A percentile compares a stretch with the other conserved stretches of the same genome.
These are phyloP conservation scores for Rhynchosporium secalis DNA, from an alignment of 2,329 filamentous ascomycete species.

Conservation along the genomic window DNA sequence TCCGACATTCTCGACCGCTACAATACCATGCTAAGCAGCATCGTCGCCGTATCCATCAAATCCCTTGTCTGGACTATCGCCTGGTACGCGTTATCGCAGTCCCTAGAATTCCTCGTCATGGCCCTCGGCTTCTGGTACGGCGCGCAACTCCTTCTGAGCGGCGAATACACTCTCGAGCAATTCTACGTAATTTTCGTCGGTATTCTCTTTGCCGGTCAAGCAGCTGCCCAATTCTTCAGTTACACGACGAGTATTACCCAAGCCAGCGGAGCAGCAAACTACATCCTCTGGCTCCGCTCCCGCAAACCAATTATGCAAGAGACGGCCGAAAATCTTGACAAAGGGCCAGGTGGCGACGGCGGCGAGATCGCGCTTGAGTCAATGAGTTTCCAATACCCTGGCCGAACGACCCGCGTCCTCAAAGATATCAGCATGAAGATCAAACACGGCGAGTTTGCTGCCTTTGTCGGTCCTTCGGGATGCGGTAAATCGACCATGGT, in stretches of 20 bases:
- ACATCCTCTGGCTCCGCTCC: constrained; percentile 44
- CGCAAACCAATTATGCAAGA: constrained; percentile 20
- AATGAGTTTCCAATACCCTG: constrained; percentile 19
- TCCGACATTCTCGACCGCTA: constrained; percentile 73
- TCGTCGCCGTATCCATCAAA: constrained; percentile 13
- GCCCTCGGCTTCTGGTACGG: constrained; percentile 46
- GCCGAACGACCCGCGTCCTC: constrained; percentile 14
- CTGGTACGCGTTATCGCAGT: constrained; percentile 18
- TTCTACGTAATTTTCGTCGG: constrained; percentile 55
- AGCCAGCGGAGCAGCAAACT: constrained; percentile 28
- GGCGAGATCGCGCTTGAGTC: constrained; percentile 13
- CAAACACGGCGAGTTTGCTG: constrained; percentile 74
- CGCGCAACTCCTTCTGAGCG: constrained; percentile 43
- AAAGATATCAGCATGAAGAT: constrained; percentile 40
- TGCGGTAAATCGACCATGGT: constrained; percentile 70
- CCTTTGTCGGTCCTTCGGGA: constrained; percentile 46
- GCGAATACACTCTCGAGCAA: constrained; percentile 43
- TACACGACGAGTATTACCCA: constrained; percentile 19
- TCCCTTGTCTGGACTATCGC: constrained; percentile 17
- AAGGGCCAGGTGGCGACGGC: constrained; percentile 12
- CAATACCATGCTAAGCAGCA: constrained; percentile 48
- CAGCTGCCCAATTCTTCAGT: constrained; percentile 17
- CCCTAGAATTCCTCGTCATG: constrained; percentile 19
- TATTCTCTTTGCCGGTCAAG: constrained; percentile 41
- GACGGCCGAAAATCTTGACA: constrained; percentile 7